Evolutionary conservation across 495 filamentous ascomycete species (phyloP).

Genomic region (Extremus antarcticus): DNA sequence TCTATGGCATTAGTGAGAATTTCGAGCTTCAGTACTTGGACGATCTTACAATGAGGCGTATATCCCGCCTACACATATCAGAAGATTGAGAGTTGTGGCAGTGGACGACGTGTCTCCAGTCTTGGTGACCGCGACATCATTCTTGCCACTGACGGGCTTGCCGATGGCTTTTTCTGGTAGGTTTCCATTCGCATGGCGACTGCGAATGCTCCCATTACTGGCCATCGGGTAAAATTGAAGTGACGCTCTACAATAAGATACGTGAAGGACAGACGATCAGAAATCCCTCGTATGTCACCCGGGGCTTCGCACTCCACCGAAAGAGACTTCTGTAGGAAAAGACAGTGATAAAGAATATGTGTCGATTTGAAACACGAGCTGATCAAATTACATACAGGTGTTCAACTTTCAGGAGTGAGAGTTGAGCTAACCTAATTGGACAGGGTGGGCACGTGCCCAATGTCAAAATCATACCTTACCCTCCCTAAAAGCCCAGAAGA

Average conservation of each 20-base stretch:
- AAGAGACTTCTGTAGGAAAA: too few relatives aligned
- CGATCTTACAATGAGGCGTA: conserved; percentile 85
- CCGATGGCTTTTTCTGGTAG: not conserved
- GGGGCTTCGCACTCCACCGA: too few relatives aligned
- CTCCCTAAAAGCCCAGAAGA: too few relatives aligned
- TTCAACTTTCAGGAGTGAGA: not conserved
- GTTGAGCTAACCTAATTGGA: not conserved
- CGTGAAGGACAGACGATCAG: too few relatives aligned
- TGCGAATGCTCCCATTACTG: conserved; percentile 6
- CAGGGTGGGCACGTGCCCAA: not conserved
- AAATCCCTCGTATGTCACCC: too few relatives aligned
- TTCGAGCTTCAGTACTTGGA: not conserved
- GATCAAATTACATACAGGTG: not conserved
- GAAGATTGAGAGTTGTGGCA: conserved; percentile 40
- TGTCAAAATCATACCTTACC: too few relatives aligned
- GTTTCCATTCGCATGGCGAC: conserved; percentile 8
- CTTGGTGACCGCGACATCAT: conserved; percentile 5
- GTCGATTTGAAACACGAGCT: not conserved
- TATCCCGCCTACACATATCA: conserved; percentile 83
- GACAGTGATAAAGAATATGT: too few relatives aligned
- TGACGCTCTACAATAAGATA: not conserved
- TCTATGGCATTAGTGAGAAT: not conserved
- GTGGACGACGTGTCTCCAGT: conserved; percentile 3
- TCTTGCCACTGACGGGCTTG: conserved; percentile 6
- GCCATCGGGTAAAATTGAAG: not conserved